A percentile compares a stretch with the other conserved stretches of the same genome.
These are phyloP conservation scores for Pseudogymnoascus sp. DNA, from an alignment of 2,329 filamentous ascomycete species.

Conservation along the genomic window DNA sequence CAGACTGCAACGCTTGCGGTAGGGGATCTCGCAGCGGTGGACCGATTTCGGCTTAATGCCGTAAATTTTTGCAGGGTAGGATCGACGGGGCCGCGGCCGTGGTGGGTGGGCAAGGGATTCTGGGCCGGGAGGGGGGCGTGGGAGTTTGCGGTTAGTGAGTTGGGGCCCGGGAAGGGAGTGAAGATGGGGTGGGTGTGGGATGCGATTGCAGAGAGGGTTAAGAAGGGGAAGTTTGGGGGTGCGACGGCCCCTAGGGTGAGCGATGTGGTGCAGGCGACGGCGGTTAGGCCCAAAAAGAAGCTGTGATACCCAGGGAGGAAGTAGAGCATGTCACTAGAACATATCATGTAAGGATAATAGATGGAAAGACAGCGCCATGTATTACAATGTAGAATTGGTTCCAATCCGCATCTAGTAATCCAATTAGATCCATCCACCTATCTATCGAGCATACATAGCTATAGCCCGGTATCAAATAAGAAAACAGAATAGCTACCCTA, in stretches of 20 bases:
- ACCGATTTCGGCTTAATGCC: background rate
- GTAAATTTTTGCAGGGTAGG: background rate
- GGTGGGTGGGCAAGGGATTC: constrained; percentile 5
- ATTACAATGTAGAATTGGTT: constrained; percentile 5
- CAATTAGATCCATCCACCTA: background rate
- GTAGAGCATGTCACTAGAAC: background rate
- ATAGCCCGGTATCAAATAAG: background rate
- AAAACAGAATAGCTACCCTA: background rate
- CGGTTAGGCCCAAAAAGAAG: constrained; percentile 4
- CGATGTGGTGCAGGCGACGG: constrained; percentile 21
- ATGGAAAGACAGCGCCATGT: background rate
- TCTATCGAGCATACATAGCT: background rate
- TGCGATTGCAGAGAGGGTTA: constrained; percentile 7
- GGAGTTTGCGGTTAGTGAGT: constrained; percentile 1
- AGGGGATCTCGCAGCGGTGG: constrained; percentile 1
- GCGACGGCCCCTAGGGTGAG: constrained; percentile 23
- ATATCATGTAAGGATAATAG: background rate
- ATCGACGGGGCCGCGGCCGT: background rate
- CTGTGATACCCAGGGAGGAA: background rate
- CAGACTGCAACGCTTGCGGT: constrained; percentile 10
- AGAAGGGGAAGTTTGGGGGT: constrained; percentile 13
- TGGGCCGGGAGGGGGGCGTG: background rate
- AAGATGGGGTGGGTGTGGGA: constrained; percentile 19
- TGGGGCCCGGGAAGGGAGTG: background rate
- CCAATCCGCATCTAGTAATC: background rate